Evolutionary conservation across 2,329 filamentous ascomycete genomes (phyloP).

Genomic region (Colletotrichum nymphaeae): DNA sequence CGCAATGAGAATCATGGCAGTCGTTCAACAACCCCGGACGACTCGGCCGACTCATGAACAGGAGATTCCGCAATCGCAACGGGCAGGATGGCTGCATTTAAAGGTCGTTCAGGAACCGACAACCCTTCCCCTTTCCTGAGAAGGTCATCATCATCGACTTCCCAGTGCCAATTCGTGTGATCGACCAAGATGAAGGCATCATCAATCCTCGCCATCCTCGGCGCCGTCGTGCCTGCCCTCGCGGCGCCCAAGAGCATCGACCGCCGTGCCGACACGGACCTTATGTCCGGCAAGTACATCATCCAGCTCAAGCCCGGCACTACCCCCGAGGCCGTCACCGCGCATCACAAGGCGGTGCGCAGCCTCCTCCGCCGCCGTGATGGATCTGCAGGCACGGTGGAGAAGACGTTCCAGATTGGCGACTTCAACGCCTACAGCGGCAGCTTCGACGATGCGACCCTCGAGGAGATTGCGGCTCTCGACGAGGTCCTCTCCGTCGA

Average conservation of each 20-base stretch:
- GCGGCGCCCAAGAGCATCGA: conserved; percentile 16
- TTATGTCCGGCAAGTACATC: conserved; percentile 56
- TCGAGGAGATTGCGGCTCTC: conserved; percentile 51
- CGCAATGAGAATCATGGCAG: conserved; percentile 7
- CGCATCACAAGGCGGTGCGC: conserved; percentile 43
- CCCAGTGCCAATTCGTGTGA: not conserved
- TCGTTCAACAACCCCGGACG: not conserved
- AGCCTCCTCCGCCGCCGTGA: conserved; percentile 48
- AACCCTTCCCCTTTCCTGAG: not conserved
- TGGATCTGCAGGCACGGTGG: conserved; percentile 42
- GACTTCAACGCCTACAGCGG: conserved; percentile 55
- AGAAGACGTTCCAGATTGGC: conserved; percentile 39
- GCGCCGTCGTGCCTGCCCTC: conserved; percentile 12
- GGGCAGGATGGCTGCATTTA: not conserved
- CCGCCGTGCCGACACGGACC: conserved; percentile 2
- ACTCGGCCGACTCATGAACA: not conserved
- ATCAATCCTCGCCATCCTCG: conserved; percentile 10
- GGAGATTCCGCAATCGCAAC: conserved; percentile 8
- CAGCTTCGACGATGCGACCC: conserved; percentile 51
- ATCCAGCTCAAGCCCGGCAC: conserved; percentile 55
- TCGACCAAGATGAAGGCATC: conserved; percentile 24
- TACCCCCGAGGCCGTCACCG: conserved; percentile 38
- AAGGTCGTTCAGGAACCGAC: not conserved
- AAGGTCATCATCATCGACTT: not conserved
- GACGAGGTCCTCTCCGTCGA: conserved; percentile 47